Evolutionary conservation across 805 yeast genomes (phyloP), one percentile per base, ranked within the genome.

Genomic region (Wickerhamomyces chambardii): DNA sequence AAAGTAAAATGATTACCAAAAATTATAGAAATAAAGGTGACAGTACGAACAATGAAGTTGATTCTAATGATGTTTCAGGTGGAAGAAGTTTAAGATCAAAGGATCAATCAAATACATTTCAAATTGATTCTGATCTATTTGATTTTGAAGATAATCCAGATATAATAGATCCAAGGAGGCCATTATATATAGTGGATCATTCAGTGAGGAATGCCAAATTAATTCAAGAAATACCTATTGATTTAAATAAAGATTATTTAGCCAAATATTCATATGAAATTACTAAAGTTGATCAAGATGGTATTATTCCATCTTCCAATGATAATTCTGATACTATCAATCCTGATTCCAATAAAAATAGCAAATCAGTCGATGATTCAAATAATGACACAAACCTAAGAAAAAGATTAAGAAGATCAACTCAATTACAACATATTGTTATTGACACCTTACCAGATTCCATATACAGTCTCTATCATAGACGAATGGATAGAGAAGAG

Each of bases 401-500:
- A 11, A 24, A 24, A n/a, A 24, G 27, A 24, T 14, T 24, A 14
- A 11, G 27, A 24, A 14, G 15, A 24, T 24, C 27, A 24, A 24
- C 27, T 12, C 14, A 12, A 11, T 12, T 24, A 24, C 27, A 24
- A 14, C 9, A 24, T 5, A 4, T 24, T 24, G 27, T 24, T n/a
- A n/a, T n/a, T 11, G 78, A 71, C 38, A 76, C 79, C 1, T 53
- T 82, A 29, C 42, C 44, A 1, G 78, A 73, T 42, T 45, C 47
- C 0, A 15, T 61, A 12, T 76, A 59, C 47, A 46, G 51, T 22
- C 40, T 59, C 10, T 70, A 69, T 45, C 85, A 81, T 54, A 61
- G 66, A 29, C 60, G 73, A 17, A 72, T 78, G 74, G 80, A 71
- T 44, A 72, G 73, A 35, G 80, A 77, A 34, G 92, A 82, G 53